Evolutionary conservation across 2,329 filamentous ascomycete species (phyloP).

Genomic region (Ascochyta pisi): DNA sequence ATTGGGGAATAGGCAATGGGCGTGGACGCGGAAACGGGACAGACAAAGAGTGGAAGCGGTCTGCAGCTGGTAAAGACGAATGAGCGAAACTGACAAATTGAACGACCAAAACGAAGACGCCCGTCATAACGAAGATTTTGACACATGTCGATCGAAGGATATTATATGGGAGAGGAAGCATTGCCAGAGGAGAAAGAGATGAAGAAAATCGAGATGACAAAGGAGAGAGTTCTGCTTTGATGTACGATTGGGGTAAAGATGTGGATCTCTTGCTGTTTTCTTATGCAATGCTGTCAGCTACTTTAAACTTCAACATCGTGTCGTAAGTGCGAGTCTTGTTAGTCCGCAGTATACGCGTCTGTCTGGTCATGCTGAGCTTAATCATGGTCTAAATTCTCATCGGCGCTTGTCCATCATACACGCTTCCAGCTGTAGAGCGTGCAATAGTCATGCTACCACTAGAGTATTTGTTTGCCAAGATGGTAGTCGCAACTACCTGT

Average conservation of each 20-base stretch:
- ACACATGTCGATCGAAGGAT: neutral
- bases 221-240: neutral
- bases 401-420: neutral
- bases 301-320: neutral
- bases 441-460: neutral
- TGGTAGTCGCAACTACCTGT: too few species aligned
- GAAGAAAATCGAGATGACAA: neutral
- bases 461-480: too few species aligned
- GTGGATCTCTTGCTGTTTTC: neutral
- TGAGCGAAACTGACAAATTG: neutral
- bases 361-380: neutral
- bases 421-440: neutral
- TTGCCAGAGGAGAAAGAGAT: neutral
- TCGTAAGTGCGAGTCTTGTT: neutral
- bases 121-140: neutral
- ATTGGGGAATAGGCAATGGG: conserved; percentile 10
- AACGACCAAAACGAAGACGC: neutral
- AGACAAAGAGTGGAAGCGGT: conserved; percentile 5
- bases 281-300: neutral
- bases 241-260: neutral
- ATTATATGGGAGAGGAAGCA: neutral
- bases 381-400: neutral
- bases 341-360: neutral
- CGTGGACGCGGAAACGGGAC: conserved; percentile 18
- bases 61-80: neutral